Evolutionary conservation across 225 moss, liverwort and hornwort genomes (phyloP), one percentile per base, ranked within the genome.

Genomic region (Sphagnum contortum): DNA sequence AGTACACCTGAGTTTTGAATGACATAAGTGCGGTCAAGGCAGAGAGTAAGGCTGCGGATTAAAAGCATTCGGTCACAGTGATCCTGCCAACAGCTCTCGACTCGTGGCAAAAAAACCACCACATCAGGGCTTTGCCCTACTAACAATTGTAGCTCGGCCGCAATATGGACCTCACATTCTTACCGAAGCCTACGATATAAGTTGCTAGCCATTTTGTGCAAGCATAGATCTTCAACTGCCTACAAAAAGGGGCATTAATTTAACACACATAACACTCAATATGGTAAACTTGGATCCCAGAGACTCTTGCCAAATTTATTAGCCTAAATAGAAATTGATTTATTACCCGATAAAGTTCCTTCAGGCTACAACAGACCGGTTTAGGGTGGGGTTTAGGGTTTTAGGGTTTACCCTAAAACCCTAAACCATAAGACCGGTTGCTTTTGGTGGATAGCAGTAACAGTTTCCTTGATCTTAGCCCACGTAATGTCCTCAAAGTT

Each of bases 61-160:
- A 98, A 81, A 69, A 98, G 92, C 96, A 98, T 98, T 77, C 92
- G 96, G 62, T 98, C 83, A 75, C 96, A 98, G 74, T 98, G 92
- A 76, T 98, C 90, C 74, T 98, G 96, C 96, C 96, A 98, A 76
- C 92, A 90, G 66, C 87, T 84, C 73, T 98, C 96, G 60, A 98
- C 96, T 66, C 89, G 87, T 51, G 96, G 88, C 69, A 98, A 79
- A 51, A 98, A 98, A 59, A 98, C 96, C 71, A 98, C 92, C 46
- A 90, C 80, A 70, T 98, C 96, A 61, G 96, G 96, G 78, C 92
- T 98, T 62, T 90, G 87, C 63, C 90, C 92, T 67, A 87, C 74
- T 68, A 98, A 88, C 8, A 87, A 80, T 58, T 74, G 87, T 62
- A 98, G 60, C 79, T 92, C 87, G 8, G 75, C 76, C 65, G 79